These are phyloP conservation scores for Mucor plumbeus DNA, from an alignment of 371 early-diverging fungal species.

Conservation along the genomic window DNA sequence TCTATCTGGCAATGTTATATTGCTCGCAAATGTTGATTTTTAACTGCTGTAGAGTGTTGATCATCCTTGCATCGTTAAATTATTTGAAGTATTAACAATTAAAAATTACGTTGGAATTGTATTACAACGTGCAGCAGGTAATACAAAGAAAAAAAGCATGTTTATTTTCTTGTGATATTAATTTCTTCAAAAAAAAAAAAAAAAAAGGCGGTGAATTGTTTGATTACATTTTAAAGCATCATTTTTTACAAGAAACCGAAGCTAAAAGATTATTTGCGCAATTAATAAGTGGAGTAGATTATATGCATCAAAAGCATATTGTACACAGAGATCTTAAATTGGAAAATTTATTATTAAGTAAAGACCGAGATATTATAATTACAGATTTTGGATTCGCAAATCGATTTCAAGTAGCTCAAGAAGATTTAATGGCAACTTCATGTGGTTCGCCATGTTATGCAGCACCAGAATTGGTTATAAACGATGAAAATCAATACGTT, in stretches of 20 bases:
- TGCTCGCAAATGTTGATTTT: background rate
- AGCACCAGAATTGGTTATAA: conserved; percentile 97
- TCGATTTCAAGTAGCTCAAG: conserved; percentile 73
- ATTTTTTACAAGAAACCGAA: conserved; percentile 90
- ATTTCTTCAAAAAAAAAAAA: too few species aligned
- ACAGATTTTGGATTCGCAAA: conserved; percentile 99
- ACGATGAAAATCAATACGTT: conserved; percentile 89
- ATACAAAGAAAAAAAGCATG: conserved; percentile 4
- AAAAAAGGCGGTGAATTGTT: conserved; percentile 89
- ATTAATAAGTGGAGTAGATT: conserved; percentile 88
- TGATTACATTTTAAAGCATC: conserved; percentile 93
- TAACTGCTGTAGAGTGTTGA: background rate
- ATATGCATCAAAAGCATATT: conserved; percentile 86
- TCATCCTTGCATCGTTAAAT: conserved; percentile 91
- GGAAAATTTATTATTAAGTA: conserved; percentile 92
- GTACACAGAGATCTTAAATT: conserved; percentile 97
- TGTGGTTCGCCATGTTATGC: conserved; percentile 99
- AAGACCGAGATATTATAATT: conserved; percentile 89
- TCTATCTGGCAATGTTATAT: background rate
- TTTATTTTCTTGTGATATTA: background rate
- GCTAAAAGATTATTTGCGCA: conserved; percentile 95
- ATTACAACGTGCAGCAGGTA: conserved; percentile 87
- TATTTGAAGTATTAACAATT: conserved; percentile 96
- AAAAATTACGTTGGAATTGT: conserved; percentile 94
- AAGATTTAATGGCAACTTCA: conserved; percentile 88